A percentile compares a stretch with the other conserved stretches of the same genome.
These are phyloP conservation scores for Fusarium pilosicola DNA, from an alignment of 2,329 filamentous ascomycete genomes.

Conservation along the genomic window DNA sequence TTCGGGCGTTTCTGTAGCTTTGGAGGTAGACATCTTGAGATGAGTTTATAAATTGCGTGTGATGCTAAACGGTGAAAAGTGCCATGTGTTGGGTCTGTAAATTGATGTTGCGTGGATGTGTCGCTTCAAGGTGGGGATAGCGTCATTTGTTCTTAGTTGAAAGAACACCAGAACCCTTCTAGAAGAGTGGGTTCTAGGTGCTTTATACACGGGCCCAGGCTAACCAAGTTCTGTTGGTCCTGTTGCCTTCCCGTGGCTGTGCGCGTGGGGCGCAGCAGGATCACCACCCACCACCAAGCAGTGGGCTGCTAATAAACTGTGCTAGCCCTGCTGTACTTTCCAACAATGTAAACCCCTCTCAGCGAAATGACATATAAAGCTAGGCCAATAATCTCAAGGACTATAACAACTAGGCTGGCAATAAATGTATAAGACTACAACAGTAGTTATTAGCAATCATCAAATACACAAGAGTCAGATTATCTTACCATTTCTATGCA, in stretches of 20 bases:
- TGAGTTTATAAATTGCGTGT: too few relatives aligned
- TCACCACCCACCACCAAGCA: not conserved
- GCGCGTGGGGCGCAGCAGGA: not conserved
- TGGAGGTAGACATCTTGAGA: not conserved
- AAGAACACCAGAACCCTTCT: not conserved
- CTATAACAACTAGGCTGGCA: not conserved
- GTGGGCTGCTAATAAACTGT: not conserved
- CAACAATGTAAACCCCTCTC: not conserved
- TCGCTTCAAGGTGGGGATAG: not conserved
- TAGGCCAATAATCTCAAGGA: not conserved
- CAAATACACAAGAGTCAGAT: fast-evolving
- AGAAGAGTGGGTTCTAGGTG: not conserved
- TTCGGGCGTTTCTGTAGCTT: not conserved
- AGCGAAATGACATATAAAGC: not conserved
- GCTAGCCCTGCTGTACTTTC: constrained; percentile 8
- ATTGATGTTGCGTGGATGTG: not conserved
- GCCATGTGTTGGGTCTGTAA: not conserved
- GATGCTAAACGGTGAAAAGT: too few relatives aligned
- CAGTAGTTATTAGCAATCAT: not conserved
- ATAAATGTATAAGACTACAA: not conserved
- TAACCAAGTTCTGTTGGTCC: not conserved
- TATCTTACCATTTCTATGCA: constrained; percentile 6
- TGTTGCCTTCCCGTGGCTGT: not conserved
- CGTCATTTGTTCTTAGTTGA: not conserved
- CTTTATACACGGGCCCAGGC: not conserved